Evolutionary conservation across 2,329 filamentous ascomycete species (phyloP), one percentile per base, ranked within the genome.

Genomic region (Claviceps fusiformis): DNA sequence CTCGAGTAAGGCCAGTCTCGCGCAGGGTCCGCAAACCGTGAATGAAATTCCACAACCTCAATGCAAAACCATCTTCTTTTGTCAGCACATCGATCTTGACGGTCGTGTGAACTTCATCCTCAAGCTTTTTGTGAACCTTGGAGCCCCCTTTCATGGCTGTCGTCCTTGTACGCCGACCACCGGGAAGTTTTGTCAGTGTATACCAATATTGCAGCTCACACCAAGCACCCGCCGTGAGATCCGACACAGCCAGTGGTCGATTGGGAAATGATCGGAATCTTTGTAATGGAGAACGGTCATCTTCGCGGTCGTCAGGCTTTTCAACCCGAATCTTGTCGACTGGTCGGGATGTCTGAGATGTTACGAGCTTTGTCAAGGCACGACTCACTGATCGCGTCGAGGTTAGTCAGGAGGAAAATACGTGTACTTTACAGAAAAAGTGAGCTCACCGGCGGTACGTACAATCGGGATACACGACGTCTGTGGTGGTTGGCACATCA

Each of bases 131-230:
- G 62, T 98, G 93, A 11, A 97, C 81, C 43, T 77, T 82, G 43
- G 82, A 85, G 0, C 93, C 93, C 54, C 82, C 78, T 65, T 83
- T 85, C 93, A 98, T 98, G 0, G 89, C 89, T 2, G 79, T 70
- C 0, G 91, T 97, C 39, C 76, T 76, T 54, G 80, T 85, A 66
- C 87, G 91, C 56, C 80, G 81, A 0, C 92, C 93, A 64, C 85
- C 74, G 0, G 78, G 79, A 4, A 81, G 81, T 54, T 81, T 83
- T 3, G 84, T 87, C 54, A 98, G 76, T 0, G 83, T 88, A 70
- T 95, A 96, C 75, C 83, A 90, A 64, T 95, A 95, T 67, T 97
- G 91, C 57, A 97, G 69, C 69, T 98, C 92, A 68, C 93, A 98
- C 93, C 93, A 98, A 8, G 91, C 85, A 2, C 91, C 91, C 1